Conservation (phyloP, 352 stramenopile genomes). For the Globisporangium cylindrosporum region DNA sequence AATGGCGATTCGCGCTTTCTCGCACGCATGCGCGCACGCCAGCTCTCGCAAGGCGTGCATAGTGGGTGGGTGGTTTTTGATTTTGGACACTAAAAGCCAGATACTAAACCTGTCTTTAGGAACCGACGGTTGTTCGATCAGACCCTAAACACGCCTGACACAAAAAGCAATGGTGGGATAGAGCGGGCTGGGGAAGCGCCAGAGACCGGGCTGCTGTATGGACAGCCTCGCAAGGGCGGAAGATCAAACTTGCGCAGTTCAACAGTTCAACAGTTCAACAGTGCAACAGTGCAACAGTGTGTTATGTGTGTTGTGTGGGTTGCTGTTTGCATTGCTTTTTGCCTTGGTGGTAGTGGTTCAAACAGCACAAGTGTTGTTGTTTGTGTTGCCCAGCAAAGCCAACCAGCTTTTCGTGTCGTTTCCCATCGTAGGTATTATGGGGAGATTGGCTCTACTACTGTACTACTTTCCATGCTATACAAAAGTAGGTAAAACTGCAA, state of each 20-base stretch:
- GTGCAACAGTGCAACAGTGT: neutral
- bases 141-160: neutral
- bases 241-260: conserved; percentile 4
- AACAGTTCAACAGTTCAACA: neutral
- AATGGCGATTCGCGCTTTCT: neutral
- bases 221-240: conserved; percentile 12
- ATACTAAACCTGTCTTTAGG: neutral
- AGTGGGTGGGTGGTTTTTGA: neutral
- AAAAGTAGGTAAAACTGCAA: too few relatives aligned
- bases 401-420: neutral
- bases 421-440: neutral
- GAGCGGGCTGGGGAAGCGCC: conserved; percentile 3
- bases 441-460: neutral
- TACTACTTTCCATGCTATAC: too few relatives aligned
- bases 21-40: conserved; percentile 9
- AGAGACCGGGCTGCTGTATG: neutral
- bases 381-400: neutral
- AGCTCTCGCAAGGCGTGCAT: neutral
- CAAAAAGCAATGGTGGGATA: conserved; percentile 6
- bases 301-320: neutral
- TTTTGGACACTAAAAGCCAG: neutral
- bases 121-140: neutral
- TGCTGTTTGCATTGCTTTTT: neutral
- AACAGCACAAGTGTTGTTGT: neutral
- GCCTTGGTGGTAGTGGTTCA: neutral